phyloP scores from a whole-genome alignment of 208 protist species.

The Wallacemonas sp. region DNA sequence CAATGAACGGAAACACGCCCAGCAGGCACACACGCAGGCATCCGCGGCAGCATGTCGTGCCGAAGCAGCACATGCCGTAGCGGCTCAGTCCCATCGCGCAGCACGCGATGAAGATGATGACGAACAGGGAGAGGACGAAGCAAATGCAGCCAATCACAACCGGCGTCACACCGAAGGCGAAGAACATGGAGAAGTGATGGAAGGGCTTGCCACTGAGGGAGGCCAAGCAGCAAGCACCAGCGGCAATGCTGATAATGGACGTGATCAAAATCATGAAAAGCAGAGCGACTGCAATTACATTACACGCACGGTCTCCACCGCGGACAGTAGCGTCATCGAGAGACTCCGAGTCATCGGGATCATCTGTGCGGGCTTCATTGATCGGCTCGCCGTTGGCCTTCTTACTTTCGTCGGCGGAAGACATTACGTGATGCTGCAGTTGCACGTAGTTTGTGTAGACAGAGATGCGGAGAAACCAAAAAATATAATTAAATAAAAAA shows the following conservation, averaged over 20 bases:
- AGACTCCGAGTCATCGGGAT: no score
- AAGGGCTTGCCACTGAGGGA: conserved; percentile 37
- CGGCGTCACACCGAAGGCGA: conserved; percentile 31
- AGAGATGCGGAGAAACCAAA: no score
- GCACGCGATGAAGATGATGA: conserved; percentile 35
- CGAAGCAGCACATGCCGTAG: conserved; percentile 60
- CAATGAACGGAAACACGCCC: conserved; percentile 49
- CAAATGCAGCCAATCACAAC: conserved; percentile 34
- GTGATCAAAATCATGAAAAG: conserved; percentile 45
- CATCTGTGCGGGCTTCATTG: no score
- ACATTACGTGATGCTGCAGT: no score
- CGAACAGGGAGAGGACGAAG: conserved; percentile 21
- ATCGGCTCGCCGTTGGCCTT: no score
- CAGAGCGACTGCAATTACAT: conserved; percentile 32
- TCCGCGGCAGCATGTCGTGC: conserved; percentile 19
- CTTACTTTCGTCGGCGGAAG: no score
- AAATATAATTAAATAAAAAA: no score
- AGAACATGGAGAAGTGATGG: conserved; percentile 43
- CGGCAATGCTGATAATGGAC: conserved; percentile 44
- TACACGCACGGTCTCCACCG: conserved; percentile 26
- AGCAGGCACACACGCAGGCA: conserved; percentile 31
- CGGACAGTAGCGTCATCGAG: conserved; percentile 11
- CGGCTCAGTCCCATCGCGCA: conserved; percentile 37
- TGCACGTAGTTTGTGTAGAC: no score
- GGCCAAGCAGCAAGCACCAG: conserved; percentile 44